Base-by-base conservation (phyloP, 2,329 filamentous ascomycete species). In the Rhinocladiella similis region DNA sequence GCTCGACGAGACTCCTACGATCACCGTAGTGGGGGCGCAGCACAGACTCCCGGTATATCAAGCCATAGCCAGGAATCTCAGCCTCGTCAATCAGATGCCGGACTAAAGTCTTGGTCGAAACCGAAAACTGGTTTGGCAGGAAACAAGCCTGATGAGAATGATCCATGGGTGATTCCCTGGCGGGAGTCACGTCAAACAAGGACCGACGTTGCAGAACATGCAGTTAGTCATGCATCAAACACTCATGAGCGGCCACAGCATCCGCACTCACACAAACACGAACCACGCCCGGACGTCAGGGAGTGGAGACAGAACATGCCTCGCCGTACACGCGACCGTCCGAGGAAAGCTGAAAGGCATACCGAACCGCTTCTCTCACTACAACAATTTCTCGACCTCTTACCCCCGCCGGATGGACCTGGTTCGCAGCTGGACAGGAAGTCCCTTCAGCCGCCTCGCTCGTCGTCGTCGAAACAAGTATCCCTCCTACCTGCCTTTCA, bases 311-410 rank as follows among this genome's bases (percentile, higher is more conserved):
- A 10, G 3, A 9, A 12, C 42, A 25, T 22, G 13, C 22, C 19
- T 22, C 20, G 5, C 43, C 12, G 43, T 16, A 16, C n/a, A 16
- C 9, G 14, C 43, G 20, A 27, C 1, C 25, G 20, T 5, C 1
- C 16, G 16, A 12, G 4, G 13, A 46, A 25, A 20, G 22, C 22
- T 5, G 20, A 38, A 14, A 5, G 12, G 36, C 18, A 42, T 27
- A 10, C 10, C 29, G 51, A 57, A 50, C 36, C 35, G 13, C 52
- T 61, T 19, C 42, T 61, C 22, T 58, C 59, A 10, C 14, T 58
- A 2, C 55, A 54, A 33, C 48, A 61, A 35, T 61, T 61, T 36
- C 41, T 58, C 9, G 42, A 43, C 22, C 13, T 38, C 14, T 54
- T 50, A 18, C 47, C 43, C 10, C 47, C 16, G 1, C 5, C 38